These are phyloP conservation scores for Ophiocordyceps sinensis DNA, from an alignment of 2,329 filamentous ascomycete species.

Conservation along the genomic window DNA sequence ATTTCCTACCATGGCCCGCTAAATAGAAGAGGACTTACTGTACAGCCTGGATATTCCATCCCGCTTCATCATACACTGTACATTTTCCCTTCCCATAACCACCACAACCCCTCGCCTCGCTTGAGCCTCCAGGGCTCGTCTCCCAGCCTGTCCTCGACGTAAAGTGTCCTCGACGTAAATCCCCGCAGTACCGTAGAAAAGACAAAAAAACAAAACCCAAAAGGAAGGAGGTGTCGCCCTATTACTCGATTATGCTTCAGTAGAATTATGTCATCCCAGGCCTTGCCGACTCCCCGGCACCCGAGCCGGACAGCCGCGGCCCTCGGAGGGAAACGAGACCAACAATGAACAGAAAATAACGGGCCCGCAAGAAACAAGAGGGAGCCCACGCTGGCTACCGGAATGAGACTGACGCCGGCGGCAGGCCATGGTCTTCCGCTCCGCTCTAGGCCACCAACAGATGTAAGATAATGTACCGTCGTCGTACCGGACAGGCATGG, in stretches of 20 bases:
- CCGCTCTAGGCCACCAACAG: slow-evolving; percentile 4
- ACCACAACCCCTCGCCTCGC: slow-evolving; percentile 4
- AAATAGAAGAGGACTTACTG: background rate
- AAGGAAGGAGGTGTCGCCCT: slow-evolving; percentile 6
- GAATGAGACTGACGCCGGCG: background rate
- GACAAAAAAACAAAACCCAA: background rate
- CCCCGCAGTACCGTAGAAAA: no score
- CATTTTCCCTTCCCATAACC: background rate
- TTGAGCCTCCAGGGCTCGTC: slow-evolving; percentile 18
- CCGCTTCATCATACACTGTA: background rate
- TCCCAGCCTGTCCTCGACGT: no score
- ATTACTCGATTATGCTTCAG: slow-evolving; percentile 14
- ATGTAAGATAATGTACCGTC: slow-evolving; percentile 28
- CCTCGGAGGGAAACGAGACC: background rate
- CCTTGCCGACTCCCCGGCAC: background rate
- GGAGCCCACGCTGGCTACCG: slow-evolving; percentile 10
- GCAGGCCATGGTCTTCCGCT: background rate
- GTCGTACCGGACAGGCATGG: slow-evolving; percentile 48
- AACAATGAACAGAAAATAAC: slow-evolving; percentile 9
- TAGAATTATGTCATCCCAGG: slow-evolving; percentile 12
- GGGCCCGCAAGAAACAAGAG: slow-evolving; percentile 13
- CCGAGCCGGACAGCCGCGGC: background rate
- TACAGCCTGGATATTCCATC: background rate
- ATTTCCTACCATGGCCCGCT: background rate
- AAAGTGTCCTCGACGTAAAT: no score